phyloP scores from a whole-genome alignment of 371 early-diverging fungal genomes.

The Mucor irregularis region DNA sequence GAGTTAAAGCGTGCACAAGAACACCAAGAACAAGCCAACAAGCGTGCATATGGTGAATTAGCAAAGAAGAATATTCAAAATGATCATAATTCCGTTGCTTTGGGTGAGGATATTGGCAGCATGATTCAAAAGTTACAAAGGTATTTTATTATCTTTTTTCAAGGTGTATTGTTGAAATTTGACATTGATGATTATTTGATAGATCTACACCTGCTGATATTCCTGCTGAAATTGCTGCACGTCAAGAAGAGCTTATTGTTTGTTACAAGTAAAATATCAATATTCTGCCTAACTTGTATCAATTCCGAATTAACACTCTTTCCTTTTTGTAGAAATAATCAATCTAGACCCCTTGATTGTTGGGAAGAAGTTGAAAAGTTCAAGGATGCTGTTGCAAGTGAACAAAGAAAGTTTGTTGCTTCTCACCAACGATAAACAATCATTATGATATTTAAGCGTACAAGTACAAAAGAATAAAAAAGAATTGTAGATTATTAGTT shows the following conservation, averaged over 20 bases:
- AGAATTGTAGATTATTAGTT: too few species aligned
- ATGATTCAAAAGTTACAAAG: conserved; percentile 51
- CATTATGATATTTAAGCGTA: too few species aligned
- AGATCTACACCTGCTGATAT: conserved; percentile 44
- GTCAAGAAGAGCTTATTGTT: conserved; percentile 47
- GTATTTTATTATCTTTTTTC: conserved; percentile 23
- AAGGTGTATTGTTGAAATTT: neutral
- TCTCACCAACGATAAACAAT: conserved; percentile 34
- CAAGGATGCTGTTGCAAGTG: conserved; percentile 55
- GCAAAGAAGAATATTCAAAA: conserved; percentile 45
- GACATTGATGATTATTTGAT: neutral
- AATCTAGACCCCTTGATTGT: conserved; percentile 62
- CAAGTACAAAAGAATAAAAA: too few species aligned
- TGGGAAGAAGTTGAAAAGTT: conserved; percentile 70
- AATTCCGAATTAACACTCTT: too few species aligned
- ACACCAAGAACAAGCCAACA: conserved; percentile 30
- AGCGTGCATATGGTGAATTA: conserved; percentile 36
- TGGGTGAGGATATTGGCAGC: conserved; percentile 44
- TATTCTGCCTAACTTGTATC: too few species aligned
- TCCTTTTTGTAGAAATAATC: conserved; percentile 39
- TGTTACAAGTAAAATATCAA: conserved; percentile 44
- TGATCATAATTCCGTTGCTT: conserved; percentile 47
- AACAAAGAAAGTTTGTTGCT: conserved; percentile 56
- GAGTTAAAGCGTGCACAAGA: conserved; percentile 36
- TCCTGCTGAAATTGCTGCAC: conserved; percentile 40